Conservation (phyloP, 441 rosid genomes). For the Adansonia rubrostipa region DNA sequence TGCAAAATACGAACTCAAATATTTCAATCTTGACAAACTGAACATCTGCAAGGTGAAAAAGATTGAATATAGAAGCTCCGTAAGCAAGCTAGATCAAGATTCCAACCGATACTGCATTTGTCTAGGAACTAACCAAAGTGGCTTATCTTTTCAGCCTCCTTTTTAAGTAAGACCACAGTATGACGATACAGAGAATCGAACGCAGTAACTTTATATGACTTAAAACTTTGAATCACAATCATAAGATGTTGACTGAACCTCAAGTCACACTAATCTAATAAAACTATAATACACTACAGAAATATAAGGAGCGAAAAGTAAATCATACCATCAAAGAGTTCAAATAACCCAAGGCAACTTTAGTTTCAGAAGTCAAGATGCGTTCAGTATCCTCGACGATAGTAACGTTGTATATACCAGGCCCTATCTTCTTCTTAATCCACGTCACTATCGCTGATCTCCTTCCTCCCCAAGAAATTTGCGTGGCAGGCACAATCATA, state of each 20-base stretch:
- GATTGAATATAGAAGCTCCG: conserved; percentile 26
- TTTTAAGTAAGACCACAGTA: conserved; percentile 73
- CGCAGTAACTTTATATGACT: neutral
- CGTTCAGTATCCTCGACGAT: conserved; percentile 84
- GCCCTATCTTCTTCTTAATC: conserved; percentile 95
- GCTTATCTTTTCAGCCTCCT: conserved; percentile 73
- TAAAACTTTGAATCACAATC: neutral
- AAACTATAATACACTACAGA: neutral
- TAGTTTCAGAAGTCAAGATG: conserved; percentile 71
- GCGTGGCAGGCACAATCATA: neutral
- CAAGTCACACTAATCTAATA: neutral
- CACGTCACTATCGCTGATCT: conserved; percentile 66
- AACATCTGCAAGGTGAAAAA: conserved; percentile 61
- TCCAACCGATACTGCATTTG: conserved; percentile 14
- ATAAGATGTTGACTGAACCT: neutral
- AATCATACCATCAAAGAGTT: conserved; percentile 79
- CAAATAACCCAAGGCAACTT: conserved; percentile 81
- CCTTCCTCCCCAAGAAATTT: neutral
- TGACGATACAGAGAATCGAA: neutral
- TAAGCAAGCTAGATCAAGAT: neutral
- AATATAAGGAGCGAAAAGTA: conserved; percentile 1
- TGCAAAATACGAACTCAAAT: conserved; percentile 69
- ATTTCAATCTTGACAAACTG: conserved; percentile 76
- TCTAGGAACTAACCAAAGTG: conserved; percentile 64
- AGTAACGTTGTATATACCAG: conserved; percentile 74